Conservation (phyloP, 768 basidiomycete genomes). For the Tricholoma matsutake region DNA sequence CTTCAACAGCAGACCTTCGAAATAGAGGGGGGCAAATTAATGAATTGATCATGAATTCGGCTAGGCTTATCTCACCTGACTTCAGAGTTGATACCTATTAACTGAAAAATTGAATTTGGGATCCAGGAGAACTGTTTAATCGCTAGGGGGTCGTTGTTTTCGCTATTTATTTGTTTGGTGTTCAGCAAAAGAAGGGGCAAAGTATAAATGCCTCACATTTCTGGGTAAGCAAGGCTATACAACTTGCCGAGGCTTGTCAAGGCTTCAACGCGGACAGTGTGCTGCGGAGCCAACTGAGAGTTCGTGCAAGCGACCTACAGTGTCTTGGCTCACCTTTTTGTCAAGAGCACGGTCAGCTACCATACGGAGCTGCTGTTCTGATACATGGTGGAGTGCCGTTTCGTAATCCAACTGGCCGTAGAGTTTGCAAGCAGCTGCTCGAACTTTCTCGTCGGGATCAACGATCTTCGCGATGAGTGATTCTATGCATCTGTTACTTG, state of each 20-base stretch:
- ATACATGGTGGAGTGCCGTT: constrained; percentile 79
- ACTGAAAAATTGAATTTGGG: constrained; percentile 66
- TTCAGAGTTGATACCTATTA: constrained; percentile 49
- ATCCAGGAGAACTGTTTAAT: constrained; percentile 91
- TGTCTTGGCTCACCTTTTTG: constrained; percentile 62
- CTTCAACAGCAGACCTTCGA: constrained; percentile 57
- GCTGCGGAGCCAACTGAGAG: constrained; percentile 30
- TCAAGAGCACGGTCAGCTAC: constrained; percentile 77
- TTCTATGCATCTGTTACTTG: constrained; percentile 34
- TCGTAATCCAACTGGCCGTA: constrained; percentile 90
- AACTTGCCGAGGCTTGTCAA: constrained; percentile 72
- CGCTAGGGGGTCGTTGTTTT: constrained; percentile 72
- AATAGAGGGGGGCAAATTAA: background rate
- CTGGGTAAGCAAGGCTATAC: constrained; percentile 79
- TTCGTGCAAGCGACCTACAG: background rate
- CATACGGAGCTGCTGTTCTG: constrained; percentile 53
- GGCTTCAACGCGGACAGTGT: constrained; percentile 69
- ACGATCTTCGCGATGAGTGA: constrained; percentile 60
- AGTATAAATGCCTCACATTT: constrained; percentile 63
- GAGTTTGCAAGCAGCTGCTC: constrained; percentile 78
- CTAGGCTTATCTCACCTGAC: constrained; percentile 46
- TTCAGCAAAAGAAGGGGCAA: background rate
- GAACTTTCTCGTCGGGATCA: constrained; percentile 91
- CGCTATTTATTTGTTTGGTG: constrained; percentile 45
- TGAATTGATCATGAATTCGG: background rate